Base-by-base conservation (phyloP, 2,329 filamentous ascomycete species). In the Leptographium flavum region DNA sequence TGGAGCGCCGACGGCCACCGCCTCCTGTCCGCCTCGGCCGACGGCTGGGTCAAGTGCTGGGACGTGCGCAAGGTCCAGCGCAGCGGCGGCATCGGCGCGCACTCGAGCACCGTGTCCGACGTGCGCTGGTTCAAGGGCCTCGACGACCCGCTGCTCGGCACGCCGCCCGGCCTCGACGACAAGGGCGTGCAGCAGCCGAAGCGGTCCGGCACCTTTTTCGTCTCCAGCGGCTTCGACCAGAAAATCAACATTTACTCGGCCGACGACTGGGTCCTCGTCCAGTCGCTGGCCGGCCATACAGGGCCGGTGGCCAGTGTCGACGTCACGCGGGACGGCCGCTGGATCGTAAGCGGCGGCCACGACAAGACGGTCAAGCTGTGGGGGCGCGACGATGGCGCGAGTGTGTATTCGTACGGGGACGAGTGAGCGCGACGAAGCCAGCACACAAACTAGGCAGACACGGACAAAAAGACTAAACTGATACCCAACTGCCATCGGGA, bases 31-130 rank as follows among this genome's bases (percentile, higher is more conserved):
- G 88, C 87, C 1, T 93, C 87, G 14, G 87, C 81, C 2, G 92
- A 98, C 58, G 90, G 90, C 17, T 96, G 92, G 76, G 80, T 94
- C 57, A 96, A 95, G 63, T 95, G 90, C 64, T 98, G 92, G 92
- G 92, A 98, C 58, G 73, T 98, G 43, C 79, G 92, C 39, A 90
- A 92, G 56, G 88, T 96, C 41, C 76, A 83, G 54, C 80, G 81
- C 51, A 81, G 77, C 0, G 90, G 86, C 13, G 85, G 83, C 17
- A 83, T 98, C 39, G 92, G 90, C 41, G 90, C 92, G 7, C 92
- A 98, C 61, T 82, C 78, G 42, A 90, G 87, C 52, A 83, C 92
- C 30, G 88, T 98, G 8, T 92, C 87, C 1, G 92, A 98, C 60
- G 66, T 98, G 51, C 73, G 87, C 50, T 96, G 92, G 87, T 96